Base-by-base conservation (phyloP, 306 rosid species). In the Nissolia schottii region DNA sequence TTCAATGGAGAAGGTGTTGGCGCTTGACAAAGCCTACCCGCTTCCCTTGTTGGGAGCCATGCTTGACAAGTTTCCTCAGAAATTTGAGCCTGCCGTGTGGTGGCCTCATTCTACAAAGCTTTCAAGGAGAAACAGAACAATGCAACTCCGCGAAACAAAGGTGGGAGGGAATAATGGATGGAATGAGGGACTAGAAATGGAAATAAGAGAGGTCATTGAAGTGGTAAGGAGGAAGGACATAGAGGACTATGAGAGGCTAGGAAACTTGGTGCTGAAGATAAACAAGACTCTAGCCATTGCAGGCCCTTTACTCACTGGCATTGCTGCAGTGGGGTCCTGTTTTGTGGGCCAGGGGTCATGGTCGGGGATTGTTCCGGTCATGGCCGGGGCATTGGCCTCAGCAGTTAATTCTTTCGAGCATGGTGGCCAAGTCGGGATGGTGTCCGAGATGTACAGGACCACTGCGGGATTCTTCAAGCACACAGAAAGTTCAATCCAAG, bases 1-100 rank as follows among this genome's bases (percentile, higher is more conserved):
- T 8, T 69, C 67, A 31, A 78, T 49, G 65, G 81, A 74, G 59
- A 81, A 60, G 20, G 68, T 78, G 1, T 73, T 92, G 54, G 89
- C 90, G 0, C 79, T 92, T 0, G 97, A 92, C 77, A 86, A 49
- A 68, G 96, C 94, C 10, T 88, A 84, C 73, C 98, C 98, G 5
- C 92, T 92, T 54, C 86, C 96, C 1, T 16, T 92, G 50, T 77
- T 90, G 0, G 98, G 96, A 13, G 87, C 74, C 1, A 88, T 88
- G 97, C 77, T 88, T 38, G 92, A 91, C 10, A 91, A 91, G 43
- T 87, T 83, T 49, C 97, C 95, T 3, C 2, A 46, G 8, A 73
- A 73, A 1, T 76, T 72, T 10, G 85, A 91, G 79, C 90, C 92
- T 2, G 87, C 95, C 15, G 75, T 55, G 22, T 91, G 97, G 97